Evolutionary conservation across 257 asterid genomes (phyloP), one percentile per base, ranked within the genome.

Genomic region (Osmanthus fragrans): DNA sequence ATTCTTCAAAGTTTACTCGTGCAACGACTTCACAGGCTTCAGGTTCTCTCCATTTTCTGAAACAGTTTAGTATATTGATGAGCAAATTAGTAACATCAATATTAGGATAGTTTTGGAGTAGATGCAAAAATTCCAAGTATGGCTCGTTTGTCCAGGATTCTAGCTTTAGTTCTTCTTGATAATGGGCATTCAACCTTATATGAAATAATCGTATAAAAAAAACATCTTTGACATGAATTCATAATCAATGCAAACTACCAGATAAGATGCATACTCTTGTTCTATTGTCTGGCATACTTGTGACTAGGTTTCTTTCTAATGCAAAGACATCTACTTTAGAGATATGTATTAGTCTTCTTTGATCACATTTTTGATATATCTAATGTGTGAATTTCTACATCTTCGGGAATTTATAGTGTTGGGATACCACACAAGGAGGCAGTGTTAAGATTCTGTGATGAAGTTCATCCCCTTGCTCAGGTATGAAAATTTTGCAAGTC

Each of bases 351-450:
- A 9, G 12, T 37, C 42, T 1, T 16, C 0, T 75, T 37, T 25
- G 42, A 11, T 63, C 40, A 5, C 42, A n/a, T 66, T 9, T 13
- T 19, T 3, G 19, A 8, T 21, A 30, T 45, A 63, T 58, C 56
- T 65, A 9, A 78, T 40, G 68, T 15, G 29, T 32, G 58, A 64
- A 34, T 73, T 34, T 67, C 75, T 60, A 58, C 67, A 36, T 74
- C 71, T 74, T 82, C 30, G 82, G 86, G 42, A 73, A 69, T 60
- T 79, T 36, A 73, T 75, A 91, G 96, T 67, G 93, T 91, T 76
- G 96, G 96, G 47, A 84, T 89, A 78, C 96, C 94, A 19, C 94
- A 89, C 74, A 91, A 91, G 82, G 96, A 89, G 83, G 88, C 85
- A 29, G 96, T 94, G 0, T 77, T 89, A 29, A 82, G 82, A 42